These are phyloP conservation scores for Astrephomene gubernaculifera DNA, from an alignment of 139 green algal species.

Conservation along the genomic window DNA sequence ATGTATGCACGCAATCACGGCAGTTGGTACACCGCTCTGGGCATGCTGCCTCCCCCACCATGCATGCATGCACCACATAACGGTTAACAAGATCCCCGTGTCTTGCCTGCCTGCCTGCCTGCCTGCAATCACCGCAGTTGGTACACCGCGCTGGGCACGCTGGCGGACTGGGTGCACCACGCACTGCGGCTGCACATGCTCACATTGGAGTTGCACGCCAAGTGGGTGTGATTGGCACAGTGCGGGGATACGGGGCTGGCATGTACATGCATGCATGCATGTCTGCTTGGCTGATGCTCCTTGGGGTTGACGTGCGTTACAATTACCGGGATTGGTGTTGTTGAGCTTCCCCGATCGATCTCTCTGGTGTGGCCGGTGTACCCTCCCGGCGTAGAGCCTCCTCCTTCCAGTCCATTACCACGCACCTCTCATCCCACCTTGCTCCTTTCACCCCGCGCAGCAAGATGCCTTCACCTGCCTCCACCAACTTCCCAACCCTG, in stretches of 20 bases:
- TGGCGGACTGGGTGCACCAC: conserved; percentile 33
- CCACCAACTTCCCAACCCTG: not conserved
- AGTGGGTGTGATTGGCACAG: not conserved
- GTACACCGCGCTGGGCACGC: conserved; percentile 19
- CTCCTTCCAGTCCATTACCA: not conserved
- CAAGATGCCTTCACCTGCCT: not conserved
- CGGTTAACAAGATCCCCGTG: too few species aligned
- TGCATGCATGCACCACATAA: not conserved
- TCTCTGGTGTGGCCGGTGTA: not conserved
- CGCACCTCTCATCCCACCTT: not conserved
- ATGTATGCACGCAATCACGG: not conserved
- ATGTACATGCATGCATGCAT: not conserved
- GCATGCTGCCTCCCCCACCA: not conserved
- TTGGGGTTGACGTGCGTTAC: not conserved
- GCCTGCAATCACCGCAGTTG: too few species aligned
- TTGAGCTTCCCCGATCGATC: not conserved
- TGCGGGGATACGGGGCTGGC: not conserved
- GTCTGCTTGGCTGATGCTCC: not conserved
- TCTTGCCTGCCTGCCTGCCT: not conserved
- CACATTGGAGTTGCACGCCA: conserved; percentile 37
- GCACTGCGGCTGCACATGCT: conserved; percentile 8
- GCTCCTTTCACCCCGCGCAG: not conserved
- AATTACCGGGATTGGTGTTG: not conserved
- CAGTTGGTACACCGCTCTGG: not conserved
- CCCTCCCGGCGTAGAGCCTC: not conserved